Evolutionary conservation across 257 asterid genomes (phyloP).

Genomic region (Prunella vulgaris): DNA sequence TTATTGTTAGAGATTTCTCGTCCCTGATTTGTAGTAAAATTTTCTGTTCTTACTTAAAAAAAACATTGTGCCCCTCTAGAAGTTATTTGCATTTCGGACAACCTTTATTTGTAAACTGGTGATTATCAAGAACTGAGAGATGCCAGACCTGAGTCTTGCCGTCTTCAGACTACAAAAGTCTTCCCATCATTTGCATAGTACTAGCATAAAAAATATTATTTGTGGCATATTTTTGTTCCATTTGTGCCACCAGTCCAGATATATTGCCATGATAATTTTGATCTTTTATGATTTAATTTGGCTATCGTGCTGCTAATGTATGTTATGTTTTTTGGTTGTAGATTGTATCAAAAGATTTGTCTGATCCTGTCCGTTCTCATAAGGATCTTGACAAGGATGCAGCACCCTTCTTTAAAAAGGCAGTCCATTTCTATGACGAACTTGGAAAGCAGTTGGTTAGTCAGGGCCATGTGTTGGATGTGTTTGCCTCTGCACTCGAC

Average conservation of each 20-base stretch:
- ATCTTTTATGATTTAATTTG: slow-evolving; percentile 10
- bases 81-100: background rate
- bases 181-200: background rate
- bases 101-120: background rate
- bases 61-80: background rate
- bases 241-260: background rate
- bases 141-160: background rate
- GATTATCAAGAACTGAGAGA: slow-evolving; percentile 3
- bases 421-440: slow-evolving; percentile 82
- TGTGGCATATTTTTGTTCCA: background rate
- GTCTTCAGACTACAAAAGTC: background rate
- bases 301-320: background rate
- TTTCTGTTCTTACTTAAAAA: too few relatives aligned
- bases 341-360: slow-evolving; percentile 91
- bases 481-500: slow-evolving; percentile 97
- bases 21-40: too few relatives aligned
- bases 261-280: background rate
- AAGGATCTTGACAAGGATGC: slow-evolving; percentile 98
- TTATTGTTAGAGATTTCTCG: too few relatives aligned
- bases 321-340: slow-evolving; percentile 30
- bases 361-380: slow-evolving; percentile 98
- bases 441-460: slow-evolving; percentile 80
- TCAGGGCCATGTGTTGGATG: slow-evolving; percentile 92
- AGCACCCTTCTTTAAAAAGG: slow-evolving; percentile 77
- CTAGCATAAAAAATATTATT: background rate